phyloP scores from a whole-genome alignment of 768 basidiomycete species.

The Podaxis sp. region DNA sequence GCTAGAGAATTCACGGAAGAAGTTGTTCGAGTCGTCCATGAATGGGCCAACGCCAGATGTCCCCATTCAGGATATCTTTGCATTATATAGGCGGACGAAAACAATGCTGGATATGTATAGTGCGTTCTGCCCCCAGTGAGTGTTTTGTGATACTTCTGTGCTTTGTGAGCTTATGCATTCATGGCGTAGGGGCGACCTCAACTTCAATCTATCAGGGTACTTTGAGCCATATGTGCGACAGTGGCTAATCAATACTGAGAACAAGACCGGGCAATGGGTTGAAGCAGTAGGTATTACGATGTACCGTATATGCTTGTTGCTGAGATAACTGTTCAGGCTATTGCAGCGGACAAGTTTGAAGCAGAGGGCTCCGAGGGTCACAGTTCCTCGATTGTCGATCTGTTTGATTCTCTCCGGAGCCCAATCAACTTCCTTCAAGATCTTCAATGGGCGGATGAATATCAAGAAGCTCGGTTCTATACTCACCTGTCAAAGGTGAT shows the following conservation, averaged over 20 bases:
- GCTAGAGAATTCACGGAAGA: conserved; percentile 67
- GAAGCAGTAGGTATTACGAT: conserved; percentile 62
- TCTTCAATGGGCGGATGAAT: conserved; percentile 89
- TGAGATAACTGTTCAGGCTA: conserved; percentile 44
- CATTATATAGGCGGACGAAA: conserved; percentile 78
- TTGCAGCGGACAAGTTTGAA: conserved; percentile 81
- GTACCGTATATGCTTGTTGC: background rate
- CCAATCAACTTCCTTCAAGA: conserved; percentile 88
- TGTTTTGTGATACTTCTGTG: conserved; percentile 15
- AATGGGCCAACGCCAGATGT: conserved; percentile 86
- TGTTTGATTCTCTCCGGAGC: conserved; percentile 91
- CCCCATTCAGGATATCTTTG: conserved; percentile 88
- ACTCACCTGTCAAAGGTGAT: conserved; percentile 85
- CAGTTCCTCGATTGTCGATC: conserved; percentile 95
- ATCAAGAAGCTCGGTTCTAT: conserved; percentile 87
- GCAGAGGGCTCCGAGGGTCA: conserved; percentile 78
- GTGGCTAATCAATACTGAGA: conserved; percentile 88
- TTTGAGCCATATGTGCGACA: conserved; percentile 87
- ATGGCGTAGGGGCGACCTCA: conserved; percentile 46
- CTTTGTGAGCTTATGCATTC: conserved; percentile 1
- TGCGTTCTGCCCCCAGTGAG: conserved; percentile 80
- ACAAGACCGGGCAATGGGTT: conserved; percentile 93
- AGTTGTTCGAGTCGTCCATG: conserved; percentile 79
- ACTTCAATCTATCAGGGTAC: conserved; percentile 71
- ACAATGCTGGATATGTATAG: conserved; percentile 75